These are phyloP conservation scores for Carpinus viminea DNA, from an alignment of 306 rosid species.

Conservation along the genomic window DNA sequence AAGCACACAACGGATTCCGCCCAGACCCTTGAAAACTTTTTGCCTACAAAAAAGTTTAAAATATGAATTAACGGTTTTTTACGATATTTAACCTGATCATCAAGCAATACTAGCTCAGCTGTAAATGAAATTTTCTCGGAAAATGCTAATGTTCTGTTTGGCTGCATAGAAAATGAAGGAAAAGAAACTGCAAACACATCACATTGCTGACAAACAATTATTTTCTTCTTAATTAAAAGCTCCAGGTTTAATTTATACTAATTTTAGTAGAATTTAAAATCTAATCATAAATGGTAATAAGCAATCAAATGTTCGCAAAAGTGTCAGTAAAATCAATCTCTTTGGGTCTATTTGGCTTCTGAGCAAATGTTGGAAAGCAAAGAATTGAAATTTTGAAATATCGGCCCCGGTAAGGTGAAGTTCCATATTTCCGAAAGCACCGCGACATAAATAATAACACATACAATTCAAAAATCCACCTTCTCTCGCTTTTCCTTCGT, in stretches of 20 bases:
- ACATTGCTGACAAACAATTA: background rate
- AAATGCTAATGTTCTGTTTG: conserved; percentile 9
- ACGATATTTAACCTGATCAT: background rate
- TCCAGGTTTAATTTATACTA: background rate
- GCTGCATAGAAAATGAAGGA: background rate
- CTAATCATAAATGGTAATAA: background rate
- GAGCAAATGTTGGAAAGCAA: background rate
- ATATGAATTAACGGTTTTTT: background rate
- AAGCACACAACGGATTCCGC: background rate
- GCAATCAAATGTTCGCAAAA: background rate
- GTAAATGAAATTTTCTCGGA: background rate
- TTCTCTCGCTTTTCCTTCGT: background rate
- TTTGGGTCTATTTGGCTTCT: background rate
- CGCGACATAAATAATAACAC: background rate
- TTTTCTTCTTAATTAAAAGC: background rate
- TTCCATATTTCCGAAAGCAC: background rate
- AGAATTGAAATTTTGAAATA: background rate
- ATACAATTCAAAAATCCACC: background rate
- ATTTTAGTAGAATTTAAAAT: background rate
- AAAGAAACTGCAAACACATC: background rate
- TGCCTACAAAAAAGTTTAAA: conserved; percentile 4
- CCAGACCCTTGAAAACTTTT: conserved; percentile 5
- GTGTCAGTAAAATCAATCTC: background rate
- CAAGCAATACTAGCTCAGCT: background rate
- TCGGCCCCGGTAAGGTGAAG: background rate